Evolutionary conservation across 306 rosid species (phyloP).

Genomic region (Glycyrrhiza uralensis): DNA sequence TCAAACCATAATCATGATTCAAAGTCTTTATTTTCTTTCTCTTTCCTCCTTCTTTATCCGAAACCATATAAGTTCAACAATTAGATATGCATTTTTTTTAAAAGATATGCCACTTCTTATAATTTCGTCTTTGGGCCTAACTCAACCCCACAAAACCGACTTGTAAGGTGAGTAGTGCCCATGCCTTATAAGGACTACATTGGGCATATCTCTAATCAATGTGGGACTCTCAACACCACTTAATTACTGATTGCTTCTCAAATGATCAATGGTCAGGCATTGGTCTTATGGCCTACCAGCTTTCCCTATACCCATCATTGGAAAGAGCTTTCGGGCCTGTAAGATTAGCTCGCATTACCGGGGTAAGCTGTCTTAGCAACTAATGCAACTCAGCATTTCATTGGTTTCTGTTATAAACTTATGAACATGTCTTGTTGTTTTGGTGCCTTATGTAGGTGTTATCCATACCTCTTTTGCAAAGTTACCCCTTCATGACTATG

Average conservation of each 20-base stretch:
- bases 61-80: not conserved
- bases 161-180: no score
- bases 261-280: conserved; percentile 40
- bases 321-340: conserved; percentile 46
- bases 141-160: no score
- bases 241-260: not conserved
- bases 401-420: not conserved
- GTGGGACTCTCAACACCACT: no score
- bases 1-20: not conserved
- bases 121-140: no score
- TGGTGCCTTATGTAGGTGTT: conserved; percentile 39
- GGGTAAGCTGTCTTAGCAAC: conserved; percentile 37
- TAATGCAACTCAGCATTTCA: not conserved
- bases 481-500: conserved; percentile 53
- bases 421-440: not conserved
- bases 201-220: no score
- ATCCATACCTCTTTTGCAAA: conserved; percentile 63
- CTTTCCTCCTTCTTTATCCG: no score
- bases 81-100: not conserved
- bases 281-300: conserved; percentile 54
- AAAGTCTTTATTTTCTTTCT: not conserved
- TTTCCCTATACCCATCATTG: conserved; percentile 46
- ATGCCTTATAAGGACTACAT: no score
- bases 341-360: conserved; percentile 43
- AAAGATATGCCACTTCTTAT: no score